These are phyloP conservation scores for Chaetoscypha palmicola DNA, from an alignment of 2,329 filamentous ascomycete species.

Conservation along the genomic window DNA sequence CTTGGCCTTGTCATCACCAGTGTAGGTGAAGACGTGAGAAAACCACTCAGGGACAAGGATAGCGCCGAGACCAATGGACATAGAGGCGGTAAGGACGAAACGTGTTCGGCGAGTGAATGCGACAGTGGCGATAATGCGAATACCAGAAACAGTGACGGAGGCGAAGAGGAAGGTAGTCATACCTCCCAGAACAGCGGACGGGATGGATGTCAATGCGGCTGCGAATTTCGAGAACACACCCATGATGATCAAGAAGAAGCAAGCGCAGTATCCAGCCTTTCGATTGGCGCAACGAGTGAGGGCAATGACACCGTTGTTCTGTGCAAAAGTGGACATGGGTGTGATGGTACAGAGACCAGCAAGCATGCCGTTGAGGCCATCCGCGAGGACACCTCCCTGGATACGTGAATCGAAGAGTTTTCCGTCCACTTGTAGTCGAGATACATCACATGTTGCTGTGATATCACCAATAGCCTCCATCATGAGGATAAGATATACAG, in stretches of 20 bases:
- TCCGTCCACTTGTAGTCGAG: slow-evolving; percentile 66
- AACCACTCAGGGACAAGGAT: slow-evolving; percentile 64
- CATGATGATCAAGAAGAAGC: slow-evolving; percentile 71
- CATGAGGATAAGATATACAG: slow-evolving; percentile 64
- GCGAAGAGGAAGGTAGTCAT: slow-evolving; percentile 79
- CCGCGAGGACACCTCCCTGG: slow-evolving; percentile 71
- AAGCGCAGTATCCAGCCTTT: slow-evolving; percentile 71
- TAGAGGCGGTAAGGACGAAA: slow-evolving; percentile 71
- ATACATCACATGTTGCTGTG: slow-evolving; percentile 76
- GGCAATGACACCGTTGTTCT: slow-evolving; percentile 81
- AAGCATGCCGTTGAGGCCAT: slow-evolving; percentile 68
- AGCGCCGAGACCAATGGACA: slow-evolving; percentile 67
- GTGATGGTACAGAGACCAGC: slow-evolving; percentile 73
- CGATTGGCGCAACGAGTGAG: slow-evolving; percentile 76
- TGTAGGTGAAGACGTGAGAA: slow-evolving; percentile 63
- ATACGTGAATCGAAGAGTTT: slow-evolving; percentile 67
- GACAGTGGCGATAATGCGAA: slow-evolving; percentile 65
- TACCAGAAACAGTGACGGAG: slow-evolving; percentile 68
- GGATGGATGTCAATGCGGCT: slow-evolving; percentile 70
- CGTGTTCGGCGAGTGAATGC: slow-evolving; percentile 73
- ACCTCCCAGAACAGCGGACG: slow-evolving; percentile 56
- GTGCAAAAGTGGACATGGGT: slow-evolving; percentile 71
- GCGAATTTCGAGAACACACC: slow-evolving; percentile 80
- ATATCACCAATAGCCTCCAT: slow-evolving; percentile 78
- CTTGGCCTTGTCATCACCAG: slow-evolving; percentile 58